phyloP scores from a whole-genome alignment of 1,139 yeast genomes.

The Hemisphaericaspora subhashii region DNA sequence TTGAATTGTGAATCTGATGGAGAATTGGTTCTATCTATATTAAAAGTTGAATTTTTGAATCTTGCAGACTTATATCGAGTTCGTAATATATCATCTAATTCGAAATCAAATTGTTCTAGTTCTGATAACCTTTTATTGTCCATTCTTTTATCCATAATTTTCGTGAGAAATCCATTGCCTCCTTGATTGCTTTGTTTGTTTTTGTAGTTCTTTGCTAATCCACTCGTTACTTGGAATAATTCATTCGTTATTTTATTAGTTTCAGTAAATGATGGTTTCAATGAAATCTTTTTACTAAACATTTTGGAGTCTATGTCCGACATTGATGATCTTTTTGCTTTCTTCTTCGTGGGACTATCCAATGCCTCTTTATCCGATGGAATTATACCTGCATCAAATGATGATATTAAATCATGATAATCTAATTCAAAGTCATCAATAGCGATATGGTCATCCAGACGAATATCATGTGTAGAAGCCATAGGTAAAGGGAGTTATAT shows the following conservation, averaged over 20 bases:
- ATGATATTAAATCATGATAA: conserved; percentile 21
- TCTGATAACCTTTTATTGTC: conserved; percentile 19
- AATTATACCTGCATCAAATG: conserved; percentile 7
- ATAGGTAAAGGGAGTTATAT: too few relatives aligned
- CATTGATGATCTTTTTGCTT: conserved; percentile 2
- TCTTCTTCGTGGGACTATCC: conserved; percentile 4
- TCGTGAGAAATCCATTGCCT: too few relatives aligned
- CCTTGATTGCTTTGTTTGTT: conserved; percentile 5
- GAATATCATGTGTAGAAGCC: too few relatives aligned
- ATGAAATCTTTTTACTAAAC: conserved; percentile 7
- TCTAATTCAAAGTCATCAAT: conserved; percentile 27
- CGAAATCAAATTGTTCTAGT: conserved; percentile 29
- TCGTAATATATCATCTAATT: conserved; percentile 49
- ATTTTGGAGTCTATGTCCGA: neutral
- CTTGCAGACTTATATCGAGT: conserved; percentile 45
- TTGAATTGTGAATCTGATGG: conserved; percentile 31
- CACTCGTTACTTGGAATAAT: conserved; percentile 42
- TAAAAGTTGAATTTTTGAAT: conserved; percentile 20
- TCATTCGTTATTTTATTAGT: conserved; percentile 28
- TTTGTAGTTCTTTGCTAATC: conserved; percentile 14
- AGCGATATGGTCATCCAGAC: conserved; percentile 10
- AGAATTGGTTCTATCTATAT: conserved; percentile 21
- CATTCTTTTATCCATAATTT: too few relatives aligned
- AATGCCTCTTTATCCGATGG: neutral
- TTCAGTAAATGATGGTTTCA: conserved; percentile 15